phyloP scores from a whole-genome alignment of 2,329 filamentous ascomycete genomes.

The Arthroderma sp. region DNA sequence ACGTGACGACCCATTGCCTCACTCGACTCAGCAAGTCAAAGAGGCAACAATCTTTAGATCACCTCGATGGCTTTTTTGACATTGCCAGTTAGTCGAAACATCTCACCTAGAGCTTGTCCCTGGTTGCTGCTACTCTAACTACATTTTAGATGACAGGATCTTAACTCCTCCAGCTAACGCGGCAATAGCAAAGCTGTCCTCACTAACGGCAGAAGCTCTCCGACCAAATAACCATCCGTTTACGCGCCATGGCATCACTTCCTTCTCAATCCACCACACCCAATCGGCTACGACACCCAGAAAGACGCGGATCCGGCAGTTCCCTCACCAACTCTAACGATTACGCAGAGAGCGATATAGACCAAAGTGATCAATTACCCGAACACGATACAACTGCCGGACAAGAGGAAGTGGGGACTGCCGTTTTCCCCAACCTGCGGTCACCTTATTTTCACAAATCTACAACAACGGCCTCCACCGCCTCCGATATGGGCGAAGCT shows the following conservation, averaged over 20 bases:
- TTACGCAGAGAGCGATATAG: neutral
- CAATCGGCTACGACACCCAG: constrained; percentile 16
- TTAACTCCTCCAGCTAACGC: too few relatives aligned
- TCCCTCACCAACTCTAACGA: neutral
- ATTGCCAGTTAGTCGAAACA: too few relatives aligned
- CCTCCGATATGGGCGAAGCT: constrained; percentile 1
- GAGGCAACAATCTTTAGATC: too few relatives aligned
- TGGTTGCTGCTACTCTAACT: too few relatives aligned
- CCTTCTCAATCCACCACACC: constrained; percentile 18
- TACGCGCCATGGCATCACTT: constrained; percentile 21
- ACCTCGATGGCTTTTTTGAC: too few relatives aligned
- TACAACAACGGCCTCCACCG: constrained; percentile 6
- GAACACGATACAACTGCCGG: neutral
- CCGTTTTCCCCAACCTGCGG: constrained; percentile 19
- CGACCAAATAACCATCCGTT: neutral
- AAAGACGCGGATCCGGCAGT: neutral
- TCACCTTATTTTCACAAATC: neutral
- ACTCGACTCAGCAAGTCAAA: too few relatives aligned
- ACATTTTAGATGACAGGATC: too few relatives aligned
- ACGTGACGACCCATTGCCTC: too few relatives aligned
- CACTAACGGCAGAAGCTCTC: neutral
- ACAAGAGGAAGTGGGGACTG: constrained; percentile 10
- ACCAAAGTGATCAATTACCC: neutral
- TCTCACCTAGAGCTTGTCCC: too few relatives aligned
- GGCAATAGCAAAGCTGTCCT: neutral